Evolutionary conservation across 2,329 filamentous ascomycete species (phyloP), one percentile per base, ranked within the genome.

Genomic region (Ceratocystis cacaofunesta): DNA sequence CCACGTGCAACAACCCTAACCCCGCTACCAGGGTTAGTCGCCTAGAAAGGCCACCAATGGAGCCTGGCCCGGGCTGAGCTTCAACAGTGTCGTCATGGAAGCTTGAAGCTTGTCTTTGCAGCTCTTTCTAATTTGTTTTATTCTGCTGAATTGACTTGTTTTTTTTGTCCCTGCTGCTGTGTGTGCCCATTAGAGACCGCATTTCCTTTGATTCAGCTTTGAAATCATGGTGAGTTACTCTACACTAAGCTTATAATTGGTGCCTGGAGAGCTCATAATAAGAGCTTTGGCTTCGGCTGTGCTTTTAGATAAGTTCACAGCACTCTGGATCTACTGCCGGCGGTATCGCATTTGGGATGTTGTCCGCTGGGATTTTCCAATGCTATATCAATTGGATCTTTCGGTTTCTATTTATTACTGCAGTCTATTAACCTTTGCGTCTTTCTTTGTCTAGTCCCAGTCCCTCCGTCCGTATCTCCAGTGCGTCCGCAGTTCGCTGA

Each of bases 381-480:
- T 50, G 3, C 19, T 10, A 5, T 10, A 25, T 25, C 48, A 52
- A 52, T 52, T 19, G 41, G 48, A 19, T 25, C 61, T 30, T 66
- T 44, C 61, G 57, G 46, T 1, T 44, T 62, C 65, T 25, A 66
- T 32, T 44, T 50, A 55, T 6, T 17, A 52, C 10, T 25, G 17
- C 48, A 8, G 22, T 52, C 22, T 22, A 19, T n/a, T 52, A 52
- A 52, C 48, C 48, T 19, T 10, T 19, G 36, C 22, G 2, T 41
- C 19, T 19, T 50, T 63, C 72, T 30, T 19, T 32, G 32, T 19
- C 1, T 70, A 88, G 94, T 96, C 92, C 74, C 92, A 96, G 91
- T 96, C 92, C 70, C 84, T 97, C 74, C 89, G 92, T 69, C 92
- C 92, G 66, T 96, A 97, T 78, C 88, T 96, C 71, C 90, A 95